phyloP scores from a whole-genome alignment of 2,329 filamentous ascomycete species.

The Incumbomyces delicatus region DNA sequence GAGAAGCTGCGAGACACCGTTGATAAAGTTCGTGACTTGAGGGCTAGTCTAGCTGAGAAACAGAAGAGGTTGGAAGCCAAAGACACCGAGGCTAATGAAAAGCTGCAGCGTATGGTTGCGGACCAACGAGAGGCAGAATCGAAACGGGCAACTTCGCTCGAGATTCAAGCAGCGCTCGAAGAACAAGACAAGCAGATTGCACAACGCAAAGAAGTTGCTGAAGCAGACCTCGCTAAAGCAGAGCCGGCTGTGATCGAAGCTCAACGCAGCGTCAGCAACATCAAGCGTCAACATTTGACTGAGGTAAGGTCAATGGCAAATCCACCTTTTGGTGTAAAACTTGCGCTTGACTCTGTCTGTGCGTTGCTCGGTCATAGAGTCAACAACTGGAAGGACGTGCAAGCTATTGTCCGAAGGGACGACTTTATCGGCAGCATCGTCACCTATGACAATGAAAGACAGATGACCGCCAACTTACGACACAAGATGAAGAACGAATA shows the following conservation, averaged over 20 bases:
- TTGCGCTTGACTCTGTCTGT: slow-evolving; percentile 93
- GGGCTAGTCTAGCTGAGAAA: slow-evolving; percentile 85
- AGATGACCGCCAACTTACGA: slow-evolving; percentile 78
- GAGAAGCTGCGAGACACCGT: slow-evolving; percentile 96
- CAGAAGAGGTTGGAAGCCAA: slow-evolving; percentile 88
- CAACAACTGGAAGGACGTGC: slow-evolving; percentile 82
- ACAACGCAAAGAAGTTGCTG: slow-evolving; percentile 68
- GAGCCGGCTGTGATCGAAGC: slow-evolving; percentile 90
- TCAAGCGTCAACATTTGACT: slow-evolving; percentile 92
- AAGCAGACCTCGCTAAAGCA: slow-evolving; percentile 77
- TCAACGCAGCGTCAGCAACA: slow-evolving; percentile 93
- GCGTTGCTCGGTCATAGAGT: slow-evolving; percentile 85
- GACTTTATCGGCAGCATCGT: slow-evolving; percentile 98
- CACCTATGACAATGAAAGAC: slow-evolving; percentile 87
- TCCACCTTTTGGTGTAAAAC: slow-evolving; percentile 78
- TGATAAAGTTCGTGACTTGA: slow-evolving; percentile 88
- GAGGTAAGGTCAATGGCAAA: slow-evolving; percentile 97
- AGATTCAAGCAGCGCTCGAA: slow-evolving; percentile 79
- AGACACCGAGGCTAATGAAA: slow-evolving; percentile 91
- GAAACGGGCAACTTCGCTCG: slow-evolving; percentile 74
- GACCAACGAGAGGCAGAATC: slow-evolving; percentile 93
- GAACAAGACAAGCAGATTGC: slow-evolving; percentile 85
- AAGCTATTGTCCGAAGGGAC: slow-evolving; percentile 77
- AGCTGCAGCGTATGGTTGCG: slow-evolving; percentile 91
- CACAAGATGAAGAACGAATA: slow-evolving; percentile 89